Evolutionary conservation across 768 basidiomycete genomes (phyloP).

Genomic region (Russula brevipes): DNA sequence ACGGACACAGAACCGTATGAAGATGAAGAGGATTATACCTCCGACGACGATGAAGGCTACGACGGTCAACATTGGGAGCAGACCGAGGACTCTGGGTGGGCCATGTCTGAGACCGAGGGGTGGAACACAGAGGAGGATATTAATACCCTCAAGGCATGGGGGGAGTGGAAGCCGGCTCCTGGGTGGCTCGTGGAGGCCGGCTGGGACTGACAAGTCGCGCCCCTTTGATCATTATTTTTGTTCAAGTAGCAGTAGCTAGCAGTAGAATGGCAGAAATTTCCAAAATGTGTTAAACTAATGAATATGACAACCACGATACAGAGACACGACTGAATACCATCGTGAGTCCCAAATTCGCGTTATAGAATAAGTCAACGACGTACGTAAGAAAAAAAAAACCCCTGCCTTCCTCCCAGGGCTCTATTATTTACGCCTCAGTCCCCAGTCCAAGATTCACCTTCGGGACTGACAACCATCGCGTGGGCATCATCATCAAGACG

Average conservation of each 20-base stretch:
- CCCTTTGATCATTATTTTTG: background rate
- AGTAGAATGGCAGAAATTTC: too few relatives aligned
- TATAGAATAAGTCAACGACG: background rate
- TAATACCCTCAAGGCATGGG: constrained; percentile 2
- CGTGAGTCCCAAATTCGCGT: background rate
- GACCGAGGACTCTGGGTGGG: background rate
- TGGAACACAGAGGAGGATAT: background rate
- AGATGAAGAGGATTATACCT: background rate
- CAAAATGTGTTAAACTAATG: too few relatives aligned
- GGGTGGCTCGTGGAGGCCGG: background rate
- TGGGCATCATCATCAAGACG: background rate
- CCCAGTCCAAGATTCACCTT: constrained; percentile 26
- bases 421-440: background rate
- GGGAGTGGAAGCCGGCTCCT: background rate
- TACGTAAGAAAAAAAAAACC: background rate
- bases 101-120: background rate
- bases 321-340: background rate
- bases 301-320: background rate
- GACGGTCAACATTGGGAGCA: background rate
- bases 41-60: background rate
- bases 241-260: too few relatives aligned
- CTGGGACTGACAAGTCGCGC: background rate
- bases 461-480: constrained; percentile 6
- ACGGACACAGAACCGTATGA: background rate
- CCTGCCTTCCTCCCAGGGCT: constrained; percentile 6